Evolutionary conservation across 1,284 basidiomycete genomes (phyloP), one percentile per base, ranked within the genome.

Genomic region (Ceratobasidium sp.): DNA sequence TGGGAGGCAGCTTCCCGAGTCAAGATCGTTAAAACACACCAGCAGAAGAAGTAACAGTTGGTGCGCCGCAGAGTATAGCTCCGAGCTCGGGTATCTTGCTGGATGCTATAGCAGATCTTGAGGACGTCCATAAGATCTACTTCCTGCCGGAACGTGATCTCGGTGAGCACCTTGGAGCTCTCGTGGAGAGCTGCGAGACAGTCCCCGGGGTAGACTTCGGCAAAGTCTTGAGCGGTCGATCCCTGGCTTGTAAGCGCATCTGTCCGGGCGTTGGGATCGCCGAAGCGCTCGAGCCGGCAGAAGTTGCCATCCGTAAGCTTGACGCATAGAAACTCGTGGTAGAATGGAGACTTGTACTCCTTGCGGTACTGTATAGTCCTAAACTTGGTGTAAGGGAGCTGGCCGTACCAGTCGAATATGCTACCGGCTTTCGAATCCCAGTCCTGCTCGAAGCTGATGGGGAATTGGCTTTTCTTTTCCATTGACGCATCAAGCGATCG

Each of bases 321-420:
- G 21, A 67, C 21, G 14, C 26, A 35, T 1, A 67, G 49, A 14
- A 43, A 67, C 26, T 67, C 64, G 50, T 67, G 64, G 21, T 23
- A 30, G 38, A 67, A 67, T 11, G 64, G 64, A 7, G 50, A 9
- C 0, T 30, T 23, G 16, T 26, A 52, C 35, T 67, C 64, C 28
- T 67, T 67, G 11, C 64, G 64, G 14, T 54, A 52, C 38, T 67
- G 64, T 23, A 67, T 41, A 28, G 32, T 55, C 2, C 44, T 38
- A 35, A 67, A 35, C 8, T 26, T 43, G 13, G 41, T 8, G 41
- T 44, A 44, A 26, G 35, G 23, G 14, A 32, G 38, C 26, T 61
- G 35, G 23, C 43, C 38, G 23, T 57, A 57, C 54, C 54, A 57
- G 35, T 11, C 35, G 11, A 38, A 38, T 5, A 38, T 38, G 4